phyloP scores from a whole-genome alignment of 805 yeast species.

The Vanderwaltozyma tropicalis region DNA sequence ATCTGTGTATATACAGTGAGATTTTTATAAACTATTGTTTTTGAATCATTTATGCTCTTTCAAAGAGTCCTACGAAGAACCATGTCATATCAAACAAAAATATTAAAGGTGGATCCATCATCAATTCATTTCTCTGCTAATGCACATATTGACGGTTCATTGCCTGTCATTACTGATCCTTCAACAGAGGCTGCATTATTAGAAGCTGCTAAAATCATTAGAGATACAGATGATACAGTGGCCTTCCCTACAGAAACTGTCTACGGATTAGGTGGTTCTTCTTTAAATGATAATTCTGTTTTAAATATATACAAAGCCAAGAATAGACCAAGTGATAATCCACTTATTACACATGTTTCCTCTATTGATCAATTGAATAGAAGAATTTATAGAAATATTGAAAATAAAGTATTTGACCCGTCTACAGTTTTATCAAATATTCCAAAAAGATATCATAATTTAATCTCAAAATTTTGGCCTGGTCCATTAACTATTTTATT shows the following conservation, averaged over 20 bases:
- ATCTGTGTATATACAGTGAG: no score
- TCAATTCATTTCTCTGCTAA: slow-evolving; percentile 37
- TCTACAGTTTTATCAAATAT: slow-evolving; percentile 30
- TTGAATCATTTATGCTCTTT: no score
- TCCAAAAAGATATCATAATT: slow-evolving; percentile 56
- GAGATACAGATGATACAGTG: slow-evolving; percentile 47
- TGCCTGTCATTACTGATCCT: slow-evolving; percentile 42
- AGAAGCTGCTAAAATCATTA: slow-evolving; percentile 50
- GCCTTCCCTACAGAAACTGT: slow-evolving; percentile 98
- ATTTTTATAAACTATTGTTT: no score
- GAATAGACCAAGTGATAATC: slow-evolving; percentile 92
- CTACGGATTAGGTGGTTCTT: slow-evolving; percentile 89
- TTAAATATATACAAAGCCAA: slow-evolving; percentile 74
- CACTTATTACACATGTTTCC: slow-evolving; percentile 82
- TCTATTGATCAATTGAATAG: slow-evolving; percentile 62
- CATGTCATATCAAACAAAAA: slow-evolving; percentile 28
- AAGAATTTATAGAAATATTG: slow-evolving; percentile 36
- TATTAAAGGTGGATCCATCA: slow-evolving; percentile 46
- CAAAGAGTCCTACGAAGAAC: not conserved
- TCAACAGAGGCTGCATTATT: slow-evolving; percentile 40
- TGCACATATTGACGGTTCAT: slow-evolving; percentile 29
- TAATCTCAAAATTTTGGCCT: slow-evolving; percentile 79
- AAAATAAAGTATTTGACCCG: slow-evolving; percentile 11
- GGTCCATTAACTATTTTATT: slow-evolving; percentile 86
- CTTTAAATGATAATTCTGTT: slow-evolving; percentile 64